Conservation (phyloP, 768 basidiomycete species). For the Tylopilus rubrobrunneus region DNA sequence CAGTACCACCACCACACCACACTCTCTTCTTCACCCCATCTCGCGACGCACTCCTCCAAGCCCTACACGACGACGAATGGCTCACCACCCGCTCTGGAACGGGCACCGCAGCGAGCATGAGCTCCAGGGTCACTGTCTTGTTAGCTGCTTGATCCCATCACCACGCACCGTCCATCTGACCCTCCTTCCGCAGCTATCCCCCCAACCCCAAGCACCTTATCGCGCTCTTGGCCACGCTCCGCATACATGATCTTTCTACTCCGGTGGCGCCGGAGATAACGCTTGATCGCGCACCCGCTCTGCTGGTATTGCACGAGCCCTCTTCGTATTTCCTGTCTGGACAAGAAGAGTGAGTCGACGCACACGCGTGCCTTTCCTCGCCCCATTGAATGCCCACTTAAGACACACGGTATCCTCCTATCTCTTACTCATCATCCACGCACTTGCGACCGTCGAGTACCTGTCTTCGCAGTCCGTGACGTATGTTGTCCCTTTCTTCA, state of each 20-base stretch:
- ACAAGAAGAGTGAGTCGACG: slow-evolving; percentile 21
- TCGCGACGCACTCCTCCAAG: slow-evolving; percentile 37
- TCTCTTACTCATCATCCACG: slow-evolving; percentile 44
- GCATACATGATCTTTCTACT: slow-evolving; percentile 24
- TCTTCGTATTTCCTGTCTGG: slow-evolving; percentile 49
- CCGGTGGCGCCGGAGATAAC: slow-evolving; percentile 31
- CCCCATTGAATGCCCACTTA: slow-evolving; percentile 4
- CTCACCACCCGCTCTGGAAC: slow-evolving; percentile 32
- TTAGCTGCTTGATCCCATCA: slow-evolving; percentile 32
- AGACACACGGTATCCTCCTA: slow-evolving; percentile 47
- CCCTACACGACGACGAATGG: slow-evolving; percentile 54
- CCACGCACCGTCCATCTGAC: slow-evolving; percentile 6
- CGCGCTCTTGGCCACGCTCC: slow-evolving; percentile 48
- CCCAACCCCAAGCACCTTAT: slow-evolving; percentile 55
- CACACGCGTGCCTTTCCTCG: neutral
- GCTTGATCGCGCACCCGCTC: slow-evolving; percentile 39
- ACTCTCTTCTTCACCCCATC: slow-evolving; percentile 54
- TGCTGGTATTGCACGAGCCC: slow-evolving; percentile 59
- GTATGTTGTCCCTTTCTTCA: slow-evolving; percentile 13
- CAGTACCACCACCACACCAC: slow-evolving; percentile 33
- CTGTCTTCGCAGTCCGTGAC: slow-evolving; percentile 27
- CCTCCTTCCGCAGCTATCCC: slow-evolving; percentile 49
- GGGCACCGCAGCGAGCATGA: slow-evolving; percentile 35
- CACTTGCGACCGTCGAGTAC: slow-evolving; percentile 39
- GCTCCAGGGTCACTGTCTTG: slow-evolving; percentile 52